A percentile compares a stretch with the other conserved stretches of the same genome.
Conservation (phyloP, 257 asterid species). For the Orobanche coerulescens region DNA sequence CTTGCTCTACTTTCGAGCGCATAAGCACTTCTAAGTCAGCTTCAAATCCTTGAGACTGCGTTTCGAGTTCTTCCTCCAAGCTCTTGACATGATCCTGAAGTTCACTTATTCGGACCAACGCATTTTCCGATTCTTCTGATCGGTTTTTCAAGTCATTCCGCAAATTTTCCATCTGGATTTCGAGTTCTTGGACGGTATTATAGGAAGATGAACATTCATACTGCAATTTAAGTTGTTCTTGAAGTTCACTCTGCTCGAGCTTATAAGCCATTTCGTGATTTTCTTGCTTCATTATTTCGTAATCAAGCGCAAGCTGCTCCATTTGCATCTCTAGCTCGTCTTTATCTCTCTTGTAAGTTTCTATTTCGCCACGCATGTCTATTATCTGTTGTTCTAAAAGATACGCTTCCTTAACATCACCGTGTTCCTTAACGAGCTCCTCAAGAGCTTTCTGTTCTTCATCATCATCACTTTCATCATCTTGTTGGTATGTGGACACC, state of each 20-base stretch:
- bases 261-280: constrained; percentile 68
- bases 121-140: constrained; percentile 39
- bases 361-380: constrained; percentile 67
- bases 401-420: constrained; percentile 57
- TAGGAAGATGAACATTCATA: constrained; percentile 68
- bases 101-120: constrained; percentile 39
- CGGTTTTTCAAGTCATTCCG: constrained; percentile 51
- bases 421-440: constrained; percentile 66
- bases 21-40: constrained; percentile 60
- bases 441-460: constrained; percentile 78
- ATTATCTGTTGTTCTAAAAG: constrained; percentile 66
- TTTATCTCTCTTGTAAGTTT: constrained; percentile 59
- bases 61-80: constrained; percentile 84
- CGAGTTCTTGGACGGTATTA: constrained; percentile 48
- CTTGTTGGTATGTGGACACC: constrained; percentile 21
- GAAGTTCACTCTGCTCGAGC: constrained; percentile 78
- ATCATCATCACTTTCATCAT: constrained; percentile 44
- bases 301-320: constrained; percentile 98
- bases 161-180: constrained; percentile 58
- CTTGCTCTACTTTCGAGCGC: constrained; percentile 71
- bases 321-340: constrained; percentile 85
- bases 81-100: constrained; percentile 53
- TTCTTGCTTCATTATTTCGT: constrained; percentile 92
- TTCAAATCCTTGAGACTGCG: constrained; percentile 67
- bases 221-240: constrained; percentile 84